Percentiles rank a stretch among this genome's conserved stretches.
These are phyloP conservation scores for Nicotiana obtusifolia DNA, from an alignment of 257 asterid genomes.

Conservation along the genomic window DNA sequence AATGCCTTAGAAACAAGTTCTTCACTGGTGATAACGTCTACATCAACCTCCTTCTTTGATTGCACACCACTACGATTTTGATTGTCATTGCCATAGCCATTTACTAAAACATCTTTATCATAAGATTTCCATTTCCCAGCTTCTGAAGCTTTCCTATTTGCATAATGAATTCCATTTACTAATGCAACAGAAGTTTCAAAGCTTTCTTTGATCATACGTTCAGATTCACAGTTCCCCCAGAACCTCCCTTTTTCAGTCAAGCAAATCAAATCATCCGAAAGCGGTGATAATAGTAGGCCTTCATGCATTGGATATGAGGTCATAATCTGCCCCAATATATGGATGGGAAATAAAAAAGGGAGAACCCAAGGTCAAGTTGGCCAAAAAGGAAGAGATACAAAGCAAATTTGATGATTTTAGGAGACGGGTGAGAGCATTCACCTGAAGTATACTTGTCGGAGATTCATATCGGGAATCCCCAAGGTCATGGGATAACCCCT, in stretches of 20 bases:
- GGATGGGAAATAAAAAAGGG: not conserved
- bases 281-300: constrained; percentile 64
- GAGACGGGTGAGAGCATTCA: constrained; percentile 27
- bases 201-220: constrained; percentile 25
- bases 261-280: constrained; percentile 50
- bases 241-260: constrained; percentile 42
- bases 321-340: constrained; percentile 60
- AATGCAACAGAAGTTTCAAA: constrained; percentile 30
- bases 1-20: constrained; percentile 68
- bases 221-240: constrained; percentile 36
- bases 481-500: constrained; percentile 6
- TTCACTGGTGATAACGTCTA: constrained; percentile 46
- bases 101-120: constrained; percentile 26
- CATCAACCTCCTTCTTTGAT: constrained; percentile 51
- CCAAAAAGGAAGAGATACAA: not conserved
- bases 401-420: not conserved
- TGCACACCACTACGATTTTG: constrained; percentile 26
- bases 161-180: constrained; percentile 42
- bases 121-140: constrained; percentile 36
- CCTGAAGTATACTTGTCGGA: constrained; percentile 61
- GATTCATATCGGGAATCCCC: constrained; percentile 15
- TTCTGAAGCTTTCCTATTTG: constrained; percentile 32
- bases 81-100: constrained; percentile 17
- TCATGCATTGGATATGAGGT: constrained; percentile 48
- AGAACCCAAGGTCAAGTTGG: constrained; percentile 8